phyloP scores from a whole-genome alignment of 495 filamentous ascomycete genomes.

The Aspergillus biplanus region DNA sequence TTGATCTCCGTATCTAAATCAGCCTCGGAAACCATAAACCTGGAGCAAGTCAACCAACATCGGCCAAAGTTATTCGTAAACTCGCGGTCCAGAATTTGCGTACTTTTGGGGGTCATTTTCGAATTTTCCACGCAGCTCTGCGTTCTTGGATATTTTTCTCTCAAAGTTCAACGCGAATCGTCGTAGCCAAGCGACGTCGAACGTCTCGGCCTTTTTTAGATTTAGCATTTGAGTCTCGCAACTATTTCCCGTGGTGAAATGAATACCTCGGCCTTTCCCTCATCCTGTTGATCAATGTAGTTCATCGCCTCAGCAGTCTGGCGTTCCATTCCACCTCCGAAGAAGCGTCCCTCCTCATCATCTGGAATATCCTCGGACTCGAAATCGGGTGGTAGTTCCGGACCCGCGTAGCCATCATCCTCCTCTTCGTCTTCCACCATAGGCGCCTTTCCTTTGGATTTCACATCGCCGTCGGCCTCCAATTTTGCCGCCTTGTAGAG shows the following conservation, averaged over 20 bases:
- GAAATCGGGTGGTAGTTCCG: conserved; percentile 67
- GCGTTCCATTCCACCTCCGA: conserved; percentile 84
- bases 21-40: conserved; percentile 83
- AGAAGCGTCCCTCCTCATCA: conserved; percentile 94
- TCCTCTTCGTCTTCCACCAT: conserved; percentile 64
- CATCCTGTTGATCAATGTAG: conserved; percentile 76
- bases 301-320: conserved; percentile 86
- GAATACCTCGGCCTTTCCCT: conserved; percentile 54
- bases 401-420: conserved; percentile 70
- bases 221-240: conserved; percentile 18
- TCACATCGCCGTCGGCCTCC: conserved; percentile 60
- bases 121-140: conserved; percentile 87
- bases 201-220: conserved; percentile 64
- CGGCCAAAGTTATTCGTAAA: neutral
- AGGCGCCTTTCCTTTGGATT: conserved; percentile 60
- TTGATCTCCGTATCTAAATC: conserved; percentile 92
- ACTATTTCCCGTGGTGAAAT: neutral
- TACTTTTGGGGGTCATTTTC: conserved; percentile 84
- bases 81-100: conserved; percentile 24
- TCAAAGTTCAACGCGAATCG: conserved; percentile 85
- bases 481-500: conserved; percentile 88
- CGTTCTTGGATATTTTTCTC: conserved; percentile 87
- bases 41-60: conserved; percentile 26
- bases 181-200: conserved; percentile 82
- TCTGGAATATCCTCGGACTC: conserved; percentile 65